These are phyloP conservation scores for Decorospora gaudefroyi DNA, from an alignment of 2,329 filamentous ascomycete species.

Conservation along the genomic window DNA sequence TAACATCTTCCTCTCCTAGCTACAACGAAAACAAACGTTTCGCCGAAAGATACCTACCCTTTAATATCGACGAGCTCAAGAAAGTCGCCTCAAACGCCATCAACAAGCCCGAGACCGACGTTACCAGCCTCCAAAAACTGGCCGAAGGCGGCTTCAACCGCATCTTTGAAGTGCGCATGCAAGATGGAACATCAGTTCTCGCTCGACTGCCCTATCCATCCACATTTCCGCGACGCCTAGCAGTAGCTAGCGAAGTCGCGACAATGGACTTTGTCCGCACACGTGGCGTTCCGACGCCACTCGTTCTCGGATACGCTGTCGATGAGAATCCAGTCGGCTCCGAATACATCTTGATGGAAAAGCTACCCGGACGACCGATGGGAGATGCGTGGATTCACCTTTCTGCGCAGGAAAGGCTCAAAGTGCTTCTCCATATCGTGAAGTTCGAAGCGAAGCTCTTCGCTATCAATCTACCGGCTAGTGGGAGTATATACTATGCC, in stretches of 20 bases:
- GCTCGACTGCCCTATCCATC: slow-evolving; percentile 44
- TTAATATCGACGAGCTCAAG: slow-evolving; percentile 30
- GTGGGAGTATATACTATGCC: slow-evolving; percentile 33
- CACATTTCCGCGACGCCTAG: slow-evolving; percentile 33
- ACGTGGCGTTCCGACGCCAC: slow-evolving; percentile 32
- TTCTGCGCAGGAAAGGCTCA: slow-evolving; percentile 24
- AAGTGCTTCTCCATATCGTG: slow-evolving; percentile 25
- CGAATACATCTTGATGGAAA: slow-evolving; percentile 44
- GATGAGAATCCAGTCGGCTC: slow-evolving; percentile 29
- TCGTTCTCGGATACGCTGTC: slow-evolving; percentile 27
- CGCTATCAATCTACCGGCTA: slow-evolving; percentile 22
- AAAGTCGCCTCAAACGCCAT: slow-evolving; percentile 26
- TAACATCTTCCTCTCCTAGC: slow-evolving; percentile 3
- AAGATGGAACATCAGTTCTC: slow-evolving; percentile 34
- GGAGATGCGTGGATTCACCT: slow-evolving; percentile 29
- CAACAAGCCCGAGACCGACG: slow-evolving; percentile 19
- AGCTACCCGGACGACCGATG: slow-evolving; percentile 24
- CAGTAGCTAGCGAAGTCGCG: slow-evolving; percentile 49
- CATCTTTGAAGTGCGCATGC: slow-evolving; percentile 38
- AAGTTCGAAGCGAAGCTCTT: slow-evolving; percentile 30
- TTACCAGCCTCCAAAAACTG: slow-evolving; percentile 38
- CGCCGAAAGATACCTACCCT: slow-evolving; percentile 23
- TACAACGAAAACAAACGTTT: slow-evolving; percentile 32
- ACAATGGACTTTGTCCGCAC: slow-evolving; percentile 41
- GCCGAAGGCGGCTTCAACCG: slow-evolving; percentile 48